phyloP scores from a whole-genome alignment of 1,284 basidiomycete genomes.

The Athelia sp. region DNA sequence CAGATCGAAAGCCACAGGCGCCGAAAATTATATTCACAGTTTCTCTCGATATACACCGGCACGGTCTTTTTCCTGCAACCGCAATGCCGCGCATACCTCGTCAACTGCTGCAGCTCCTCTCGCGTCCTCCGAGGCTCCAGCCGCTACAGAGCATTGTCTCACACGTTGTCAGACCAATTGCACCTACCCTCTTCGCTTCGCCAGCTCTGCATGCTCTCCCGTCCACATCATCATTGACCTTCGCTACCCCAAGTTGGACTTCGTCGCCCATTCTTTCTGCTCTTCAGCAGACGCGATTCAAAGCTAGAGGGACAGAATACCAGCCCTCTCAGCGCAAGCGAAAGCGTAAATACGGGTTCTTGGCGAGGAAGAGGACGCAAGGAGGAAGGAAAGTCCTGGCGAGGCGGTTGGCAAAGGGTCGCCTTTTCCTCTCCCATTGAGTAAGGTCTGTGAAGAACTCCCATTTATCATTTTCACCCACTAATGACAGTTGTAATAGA shows the following conservation, averaged over 20 bases:
- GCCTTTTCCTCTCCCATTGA: slow-evolving; percentile 55
- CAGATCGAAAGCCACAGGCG: not conserved
- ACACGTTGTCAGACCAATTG: not conserved
- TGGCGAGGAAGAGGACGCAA: slow-evolving; percentile 60
- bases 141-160: not conserved
- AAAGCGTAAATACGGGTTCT: slow-evolving; percentile 86
- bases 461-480: too few species aligned
- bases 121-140: not conserved
- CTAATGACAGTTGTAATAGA: too few species aligned
- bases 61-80: not conserved
- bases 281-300: slow-evolving; percentile 42
- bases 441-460: not conserved
- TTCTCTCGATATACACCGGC: too few species aligned
- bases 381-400: slow-evolving; percentile 63
- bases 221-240: not conserved
- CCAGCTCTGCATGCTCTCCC: not conserved
- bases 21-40: not conserved
- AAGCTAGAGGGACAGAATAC: slow-evolving; percentile 69
- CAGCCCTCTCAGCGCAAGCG: slow-evolving; percentile 86
- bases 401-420: slow-evolving; percentile 52
- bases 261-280: slow-evolving; percentile 29
- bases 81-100: not conserved
- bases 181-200: not conserved
- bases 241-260: slow-evolving; percentile 3
- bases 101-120: not conserved